phyloP scores from a whole-genome alignment of 2,329 filamentous ascomycete species.

The Chrysoporthe deuterocubensis region DNA sequence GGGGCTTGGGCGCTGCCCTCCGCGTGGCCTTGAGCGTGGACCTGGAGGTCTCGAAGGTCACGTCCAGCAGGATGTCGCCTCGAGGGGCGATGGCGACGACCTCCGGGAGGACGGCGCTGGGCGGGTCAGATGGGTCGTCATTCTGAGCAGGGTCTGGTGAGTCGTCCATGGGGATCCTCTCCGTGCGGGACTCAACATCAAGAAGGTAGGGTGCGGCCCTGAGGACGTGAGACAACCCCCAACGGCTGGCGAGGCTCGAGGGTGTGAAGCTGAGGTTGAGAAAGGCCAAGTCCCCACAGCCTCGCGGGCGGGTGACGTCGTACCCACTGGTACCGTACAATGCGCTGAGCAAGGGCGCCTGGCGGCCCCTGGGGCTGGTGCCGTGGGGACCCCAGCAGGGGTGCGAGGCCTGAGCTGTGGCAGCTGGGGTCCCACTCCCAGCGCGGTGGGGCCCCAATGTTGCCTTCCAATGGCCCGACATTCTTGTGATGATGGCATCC shows the following conservation, averaged over 20 bases:
- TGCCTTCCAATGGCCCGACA: neutral
- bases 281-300: conserved; percentile 3
- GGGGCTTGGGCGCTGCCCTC: conserved; percentile 42
- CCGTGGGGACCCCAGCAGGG: neutral
- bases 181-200: conserved; percentile 19
- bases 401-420: neutral
- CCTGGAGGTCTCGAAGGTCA: conserved; percentile 65
- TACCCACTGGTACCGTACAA: neutral
- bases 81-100: conserved; percentile 56
- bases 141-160: conserved; percentile 30
- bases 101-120: conserved; percentile 32
- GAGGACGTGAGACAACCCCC: neutral
- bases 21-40: conserved; percentile 52
- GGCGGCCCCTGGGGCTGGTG: neutral
- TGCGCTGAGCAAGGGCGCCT: neutral
- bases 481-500: conserved; percentile 18
- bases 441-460: conserved; percentile 1
- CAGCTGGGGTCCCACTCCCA: neutral
- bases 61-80: conserved; percentile 69
- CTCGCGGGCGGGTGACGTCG: conserved; percentile 9
- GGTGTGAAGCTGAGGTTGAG: neutral
- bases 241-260: neutral
- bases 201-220: conserved; percentile 1
- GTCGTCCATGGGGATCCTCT: conserved; percentile 31
- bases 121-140: conserved; percentile 31